Base-by-base conservation (phyloP, 345 rosid genomes). In the Streptanthus diversifolius region DNA sequence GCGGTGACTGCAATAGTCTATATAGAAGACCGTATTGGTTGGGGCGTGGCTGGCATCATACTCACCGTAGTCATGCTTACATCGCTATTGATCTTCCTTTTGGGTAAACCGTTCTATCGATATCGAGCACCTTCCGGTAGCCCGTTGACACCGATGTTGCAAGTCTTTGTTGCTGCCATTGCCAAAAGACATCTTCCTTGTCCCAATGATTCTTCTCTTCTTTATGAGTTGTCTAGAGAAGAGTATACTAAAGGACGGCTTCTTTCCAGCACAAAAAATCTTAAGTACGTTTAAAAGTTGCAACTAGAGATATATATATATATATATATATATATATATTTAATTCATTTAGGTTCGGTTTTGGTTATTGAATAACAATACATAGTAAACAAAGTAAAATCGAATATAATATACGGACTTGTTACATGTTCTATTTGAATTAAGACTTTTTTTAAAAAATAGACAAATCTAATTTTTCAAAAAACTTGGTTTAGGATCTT, bases 81-180 rank as follows among this genome's bases (percentile, higher is more conserved):
- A 0, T 89, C 99, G 0, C 81, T 95, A 3, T 51, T 78, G 3
- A 76, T 90, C 70, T 91, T 95, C 83, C 44, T 86, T 24, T 7
- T 80, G 0, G 99, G 99, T 69, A 78, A 82, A 82, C 89, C 90
- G 0, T 77, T 80, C 67, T 95, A 95, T 40, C 88, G 99, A 3
- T 95, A 85, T 62, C 62, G 93, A 63, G 68, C 18, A 41, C 89
- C 97, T 0, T 66, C 83, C 0, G 97, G 97, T 33, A 91, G 95
- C 79, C 97, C 96, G 4, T 80, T 95, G n/a, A 85, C 93, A 0
- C 97, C 97, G 0, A 79, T 95, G 83, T 55, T 88, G 33, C 97
- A 85, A 72, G 99, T 95, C 60, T 63, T 90, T 27, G 88, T 83
- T 1, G 95, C 96, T 0, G 97, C 99, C 24, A 49, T 90, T 45